Evolutionary conservation across 2,329 filamentous ascomycete genomes (phyloP).

Genomic region (Lachnellula subtilissima): DNA sequence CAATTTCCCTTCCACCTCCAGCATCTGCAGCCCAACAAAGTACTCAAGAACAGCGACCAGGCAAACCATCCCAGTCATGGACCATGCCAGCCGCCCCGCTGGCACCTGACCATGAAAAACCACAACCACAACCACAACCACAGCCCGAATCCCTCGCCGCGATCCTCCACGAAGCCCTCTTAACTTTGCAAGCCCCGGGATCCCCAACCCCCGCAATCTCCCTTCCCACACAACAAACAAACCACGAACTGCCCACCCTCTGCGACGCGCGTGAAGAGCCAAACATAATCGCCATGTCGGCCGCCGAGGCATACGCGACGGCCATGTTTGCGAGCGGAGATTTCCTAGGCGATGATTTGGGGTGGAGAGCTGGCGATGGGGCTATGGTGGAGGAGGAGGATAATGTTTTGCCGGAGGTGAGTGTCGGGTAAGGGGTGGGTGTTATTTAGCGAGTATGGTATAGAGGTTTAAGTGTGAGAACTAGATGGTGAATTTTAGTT

Average conservation of each 20-base stretch:
- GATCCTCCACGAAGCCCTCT: not conserved
- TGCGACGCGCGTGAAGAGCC: not conserved
- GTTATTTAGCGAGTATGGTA: no score
- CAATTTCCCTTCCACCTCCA: no score
- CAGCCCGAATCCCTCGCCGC: not conserved
- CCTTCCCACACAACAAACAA: not conserved
- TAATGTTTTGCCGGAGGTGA: slow-evolving; percentile 2
- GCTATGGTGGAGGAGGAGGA: slow-evolving; percentile 18
- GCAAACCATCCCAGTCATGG: not conserved
- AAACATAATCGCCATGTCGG: not conserved
- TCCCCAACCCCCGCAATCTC: not conserved
- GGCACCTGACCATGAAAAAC: not conserved
- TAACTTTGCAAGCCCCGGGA: not conserved
- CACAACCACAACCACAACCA: not conserved
- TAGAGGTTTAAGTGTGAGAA: no score
- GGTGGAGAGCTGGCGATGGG: not conserved
- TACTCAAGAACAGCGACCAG: not conserved
- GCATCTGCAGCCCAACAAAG: no score
- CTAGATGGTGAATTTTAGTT: no score
- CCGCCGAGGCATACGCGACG: not conserved
- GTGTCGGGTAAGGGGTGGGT: not conserved
- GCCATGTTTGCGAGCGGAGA: not conserved
- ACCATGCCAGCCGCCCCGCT: not conserved
- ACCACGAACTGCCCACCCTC: not conserved
- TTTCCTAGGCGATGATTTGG: not conserved